Base-by-base conservation (phyloP, 192 early-diverging fungal genomes). In the Gaertneriomyces semiglobifer region DNA sequence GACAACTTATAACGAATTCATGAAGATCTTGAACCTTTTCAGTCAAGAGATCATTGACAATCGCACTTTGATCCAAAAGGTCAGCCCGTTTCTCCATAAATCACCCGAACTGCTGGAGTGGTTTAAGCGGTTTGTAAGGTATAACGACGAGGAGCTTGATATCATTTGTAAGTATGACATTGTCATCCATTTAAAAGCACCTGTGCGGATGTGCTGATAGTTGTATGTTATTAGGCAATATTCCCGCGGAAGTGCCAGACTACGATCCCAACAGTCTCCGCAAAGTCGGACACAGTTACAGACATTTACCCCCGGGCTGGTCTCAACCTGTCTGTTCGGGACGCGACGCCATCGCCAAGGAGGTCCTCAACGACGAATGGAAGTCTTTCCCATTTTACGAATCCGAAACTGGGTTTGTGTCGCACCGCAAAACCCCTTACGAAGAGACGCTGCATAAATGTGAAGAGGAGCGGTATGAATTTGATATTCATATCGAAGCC, bases 391-490 rank as follows among this genome's bases (percentile, higher is more conserved):
- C 94, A 5, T 90, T 91, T 44, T 95, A 88, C 85, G 81, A 89
- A 9, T 92, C 90, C 55, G 97, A 97, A 72, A 96, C 92, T 46
- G 92, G 91, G 44, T 96, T 97, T 73, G 81, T 89, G 51, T 82
- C 90, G 46, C 91, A 93, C 78, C 92, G 93, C 60, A 96, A 94
- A 78, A 98, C 92, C 58, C 75, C 81, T 18, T 94, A 83, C 64
- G 96, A 98, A 68, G 97, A 99, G 71, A 88, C 89, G n/a, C 76
- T 99, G 73, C 91, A 92, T 82, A 90, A 90, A 53, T 91, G 88
- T 77, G 97, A 99, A 72, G 97, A 99, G 69, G 95, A 98, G 81
- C 84, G 94, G 25, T 93, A 91, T 74, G 97, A 99, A 68, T 97
- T 96, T 81, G 95, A 99, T 69, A 84, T 97, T 72, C 92, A 95